Evolutionary conservation across 805 yeast genomes (phyloP).

Genomic region (Metschnikowia baotianmanensis): DNA sequence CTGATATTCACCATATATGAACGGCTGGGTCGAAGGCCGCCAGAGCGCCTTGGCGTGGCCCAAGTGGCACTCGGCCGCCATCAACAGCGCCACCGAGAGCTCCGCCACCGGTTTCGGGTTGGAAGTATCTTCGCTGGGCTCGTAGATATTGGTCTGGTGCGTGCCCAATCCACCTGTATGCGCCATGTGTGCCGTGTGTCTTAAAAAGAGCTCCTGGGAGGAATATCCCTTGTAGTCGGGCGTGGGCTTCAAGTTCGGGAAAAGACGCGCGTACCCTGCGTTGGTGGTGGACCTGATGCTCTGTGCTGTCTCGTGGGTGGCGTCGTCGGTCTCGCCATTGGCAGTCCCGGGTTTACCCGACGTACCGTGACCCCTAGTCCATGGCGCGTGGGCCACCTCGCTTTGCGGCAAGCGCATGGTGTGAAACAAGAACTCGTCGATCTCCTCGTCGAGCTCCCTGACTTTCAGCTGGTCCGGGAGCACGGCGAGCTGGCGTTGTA

Average conservation of each 20-base stretch:
- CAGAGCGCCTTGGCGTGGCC: conserved; percentile 84
- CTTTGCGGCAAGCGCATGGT: conserved; percentile 32
- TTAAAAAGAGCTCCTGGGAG: conserved; percentile 69
- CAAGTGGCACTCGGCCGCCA: conserved; percentile 92
- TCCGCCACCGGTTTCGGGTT: conserved; percentile 58
- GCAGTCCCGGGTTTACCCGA: not conserved
- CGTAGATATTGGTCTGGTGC: conserved; percentile 56
- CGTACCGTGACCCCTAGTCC: conserved; percentile 23
- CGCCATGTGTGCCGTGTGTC: conserved; percentile 64
- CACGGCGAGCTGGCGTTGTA: conserved; percentile 29
- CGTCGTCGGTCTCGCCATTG: conserved; percentile 5
- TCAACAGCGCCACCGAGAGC: conserved; percentile 62
- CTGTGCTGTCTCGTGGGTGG: conserved; percentile 15
- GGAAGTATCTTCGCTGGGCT: conserved; percentile 63
- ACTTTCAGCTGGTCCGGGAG: conserved; percentile 32
- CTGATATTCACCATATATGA: conserved; percentile 80
- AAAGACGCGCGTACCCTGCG: conserved; percentile 32
- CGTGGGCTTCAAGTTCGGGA: conserved; percentile 65
- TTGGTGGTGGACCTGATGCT: conserved; percentile 32
- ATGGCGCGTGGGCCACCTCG: conserved; percentile 33
- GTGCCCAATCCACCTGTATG: conserved; percentile 64
- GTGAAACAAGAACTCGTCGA: conserved; percentile 36
- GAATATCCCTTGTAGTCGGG: conserved; percentile 66
- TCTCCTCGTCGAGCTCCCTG: conserved; percentile 39
- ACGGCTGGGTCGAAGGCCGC: conserved; percentile 83